phyloP scores from a whole-genome alignment of 129 eudicot species.

The Artemisia annua region DNA sequence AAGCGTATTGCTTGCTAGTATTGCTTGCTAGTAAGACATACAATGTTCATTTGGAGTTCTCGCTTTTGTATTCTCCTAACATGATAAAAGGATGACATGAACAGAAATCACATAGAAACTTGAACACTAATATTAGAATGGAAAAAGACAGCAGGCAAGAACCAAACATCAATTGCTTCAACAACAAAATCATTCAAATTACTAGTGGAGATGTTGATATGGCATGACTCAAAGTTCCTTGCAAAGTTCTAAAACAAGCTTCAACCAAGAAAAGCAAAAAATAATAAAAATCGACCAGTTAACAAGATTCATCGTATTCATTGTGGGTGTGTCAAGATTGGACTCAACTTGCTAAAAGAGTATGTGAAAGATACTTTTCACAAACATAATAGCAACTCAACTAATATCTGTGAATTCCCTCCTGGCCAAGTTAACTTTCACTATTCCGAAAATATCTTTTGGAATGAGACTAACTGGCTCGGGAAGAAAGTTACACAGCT shows the following conservation, averaged over 20 bases:
- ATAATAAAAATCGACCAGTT: too few species aligned
- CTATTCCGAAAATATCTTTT: slow-evolving; percentile 1
- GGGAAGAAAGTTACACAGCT: too few species aligned
- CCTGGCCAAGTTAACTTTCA: slow-evolving; percentile 13
- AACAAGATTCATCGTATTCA: too few species aligned
- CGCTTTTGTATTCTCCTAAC: slow-evolving; percentile 2
- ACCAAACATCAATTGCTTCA: background rate
- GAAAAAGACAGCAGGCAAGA: slow-evolving; percentile 18
- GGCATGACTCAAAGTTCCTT: too few species aligned
- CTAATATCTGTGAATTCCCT: slow-evolving; percentile 4
- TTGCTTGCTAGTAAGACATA: slow-evolving; percentile 11
- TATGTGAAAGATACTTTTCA: background rate
- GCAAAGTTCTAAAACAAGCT: too few species aligned
- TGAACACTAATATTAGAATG: background rate
- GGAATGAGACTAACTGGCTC: background rate
- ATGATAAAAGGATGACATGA: slow-evolving; percentile 4
- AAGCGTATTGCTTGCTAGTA: slow-evolving; percentile 10
- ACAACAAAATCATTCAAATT: too few species aligned
- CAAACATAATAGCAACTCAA: background rate
- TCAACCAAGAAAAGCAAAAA: too few species aligned
- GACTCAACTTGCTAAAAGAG: too few species aligned
- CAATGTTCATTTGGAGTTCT: background rate
- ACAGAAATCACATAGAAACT: slow-evolving; percentile 3
- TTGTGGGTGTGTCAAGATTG: too few species aligned
- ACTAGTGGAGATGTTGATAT: too few species aligned